Conservation (phyloP, 1,284 basidiomycete genomes). For the Cutaneotrichosporon mucoides region DNA sequence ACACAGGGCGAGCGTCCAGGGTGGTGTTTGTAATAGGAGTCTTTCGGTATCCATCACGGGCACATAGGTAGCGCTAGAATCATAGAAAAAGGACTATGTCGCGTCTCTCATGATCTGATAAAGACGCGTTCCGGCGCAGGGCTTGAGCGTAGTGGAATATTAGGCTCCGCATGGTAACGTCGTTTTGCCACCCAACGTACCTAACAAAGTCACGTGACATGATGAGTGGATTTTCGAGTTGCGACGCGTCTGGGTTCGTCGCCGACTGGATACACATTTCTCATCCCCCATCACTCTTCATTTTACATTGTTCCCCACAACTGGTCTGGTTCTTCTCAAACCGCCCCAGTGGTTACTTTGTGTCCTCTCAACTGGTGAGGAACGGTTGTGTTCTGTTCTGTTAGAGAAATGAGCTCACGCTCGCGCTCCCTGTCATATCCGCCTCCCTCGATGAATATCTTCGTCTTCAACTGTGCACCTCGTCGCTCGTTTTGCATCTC, state of each 20-base stretch:
- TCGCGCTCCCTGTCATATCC: background rate
- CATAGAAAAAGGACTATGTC: background rate
- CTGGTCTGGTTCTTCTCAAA: background rate
- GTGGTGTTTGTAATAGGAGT: background rate
- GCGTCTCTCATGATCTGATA: background rate
- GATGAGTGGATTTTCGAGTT: background rate
- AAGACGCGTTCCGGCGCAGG: background rate
- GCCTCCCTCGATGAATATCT: background rate
- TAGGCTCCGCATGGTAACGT: background rate
- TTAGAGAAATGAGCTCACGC: constrained; percentile 1
- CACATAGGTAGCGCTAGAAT: too few species aligned
- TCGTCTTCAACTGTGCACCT: background rate
- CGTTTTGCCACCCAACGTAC: constrained; percentile 1
- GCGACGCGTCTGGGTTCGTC: too few species aligned
- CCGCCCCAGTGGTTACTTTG: background rate
- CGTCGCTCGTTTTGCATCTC: background rate
- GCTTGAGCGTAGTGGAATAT: too few species aligned
- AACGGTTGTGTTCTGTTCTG: background rate
- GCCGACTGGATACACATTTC: too few species aligned
- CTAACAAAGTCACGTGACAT: background rate
- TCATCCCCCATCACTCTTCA: background rate
- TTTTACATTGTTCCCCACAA: background rate
- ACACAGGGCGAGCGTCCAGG: background rate
- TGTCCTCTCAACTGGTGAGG: constrained; percentile 1
- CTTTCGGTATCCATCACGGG: too few species aligned